These are phyloP conservation scores for Ajuga chamaepitys DNA, from an alignment of 257 asterid species.

Conservation along the genomic window DNA sequence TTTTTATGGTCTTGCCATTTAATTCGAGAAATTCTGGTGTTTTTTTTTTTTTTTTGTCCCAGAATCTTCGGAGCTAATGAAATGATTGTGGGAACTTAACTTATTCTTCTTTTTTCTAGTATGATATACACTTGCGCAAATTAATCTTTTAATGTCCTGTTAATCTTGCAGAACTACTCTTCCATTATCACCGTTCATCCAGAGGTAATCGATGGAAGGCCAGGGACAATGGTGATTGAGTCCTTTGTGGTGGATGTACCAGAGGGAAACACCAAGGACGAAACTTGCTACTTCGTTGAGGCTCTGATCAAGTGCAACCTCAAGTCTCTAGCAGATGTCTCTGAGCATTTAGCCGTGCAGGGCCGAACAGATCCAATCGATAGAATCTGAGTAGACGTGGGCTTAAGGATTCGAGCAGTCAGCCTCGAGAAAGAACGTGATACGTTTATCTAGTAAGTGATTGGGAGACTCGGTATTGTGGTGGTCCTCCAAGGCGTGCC, in stretches of 20 bases:
- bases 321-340: constrained; percentile 78
- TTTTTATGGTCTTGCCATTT: neutral
- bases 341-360: constrained; percentile 64
- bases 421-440: constrained; percentile 8
- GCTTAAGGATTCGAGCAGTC: constrained; percentile 15
- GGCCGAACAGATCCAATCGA: constrained; percentile 50
- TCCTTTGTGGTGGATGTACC: constrained; percentile 86
- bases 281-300: constrained; percentile 75
- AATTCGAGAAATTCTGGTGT: neutral
- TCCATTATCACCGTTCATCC: constrained; percentile 74
- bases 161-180: constrained; percentile 62
- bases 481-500: constrained; percentile 26
- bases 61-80: no score
- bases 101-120: neutral
- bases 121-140: neutral
- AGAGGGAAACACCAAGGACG: constrained; percentile 79
- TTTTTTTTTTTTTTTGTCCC: neutral
- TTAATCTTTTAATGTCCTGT: neutral
- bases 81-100: neutral
- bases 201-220: constrained; percentile 65
- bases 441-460: constrained; percentile 24
- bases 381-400: constrained; percentile 24
- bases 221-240: constrained; percentile 78
- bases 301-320: constrained; percentile 86
- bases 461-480: constrained; percentile 33